Base-by-base conservation (phyloP, 75 land plant species). In the Pinus tabuliformis region DNA sequence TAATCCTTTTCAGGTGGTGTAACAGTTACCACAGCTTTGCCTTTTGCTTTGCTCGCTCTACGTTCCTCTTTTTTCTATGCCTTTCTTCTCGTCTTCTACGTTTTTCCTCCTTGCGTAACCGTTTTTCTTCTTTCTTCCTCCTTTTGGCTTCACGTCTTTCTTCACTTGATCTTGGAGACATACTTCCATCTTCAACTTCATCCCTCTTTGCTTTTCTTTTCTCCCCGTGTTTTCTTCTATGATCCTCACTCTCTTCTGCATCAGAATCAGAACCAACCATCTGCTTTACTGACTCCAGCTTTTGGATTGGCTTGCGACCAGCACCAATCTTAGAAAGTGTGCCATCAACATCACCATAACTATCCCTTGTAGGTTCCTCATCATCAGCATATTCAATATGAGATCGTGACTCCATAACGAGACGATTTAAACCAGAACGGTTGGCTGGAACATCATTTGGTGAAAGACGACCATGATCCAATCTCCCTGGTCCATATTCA, bases 81-180 rank as follows among this genome's bases (percentile, higher is more conserved):
- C 82, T 78, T 82, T 96, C 99, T 71, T 94, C 97, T 74, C 89
- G 86, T 72, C 79, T 78, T 54, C 82, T 83, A 36, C 89, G 86
- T 74, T 81, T 89, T 73, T 96, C 92, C 77, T 94, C 97, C 76
- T 85, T 96, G 13, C 94, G 84, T 56, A 89, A 68, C 57, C 80
- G 82, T 59, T 81, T 89, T 74, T 91, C 99, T 59, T 96, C 97
- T 76, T 88, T 93, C 58, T 84, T 88, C 58, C 87, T 91, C 77
- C 82, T 87, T 70, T 89, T 93, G 11, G 86, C 89, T 65, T 86
- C 94, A 72, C 83, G 86, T 62, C 79, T 86, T 11, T 83, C 89
- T 4, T 88, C 93, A 59, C 70, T 74, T 24, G 73, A 24, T 33
- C 39, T 73, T 39, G 78, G 65, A 59, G 91, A 88, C 61, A 82